phyloP scores from a whole-genome alignment of 2,329 filamentous ascomycete genomes.

The Penicillium nordicum region DNA sequence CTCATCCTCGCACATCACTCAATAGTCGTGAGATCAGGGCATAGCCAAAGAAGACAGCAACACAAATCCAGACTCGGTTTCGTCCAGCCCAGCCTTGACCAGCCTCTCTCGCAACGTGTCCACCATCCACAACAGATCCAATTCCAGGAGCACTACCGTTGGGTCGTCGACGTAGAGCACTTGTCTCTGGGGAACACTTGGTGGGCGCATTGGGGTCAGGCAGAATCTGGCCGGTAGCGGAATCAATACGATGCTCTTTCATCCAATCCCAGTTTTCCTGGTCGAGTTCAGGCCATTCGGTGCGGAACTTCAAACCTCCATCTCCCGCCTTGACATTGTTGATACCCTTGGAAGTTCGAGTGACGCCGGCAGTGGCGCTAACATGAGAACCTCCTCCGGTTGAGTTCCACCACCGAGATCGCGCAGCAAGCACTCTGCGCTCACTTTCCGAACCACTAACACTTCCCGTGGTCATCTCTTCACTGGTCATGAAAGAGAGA shows the following conservation, averaged over 20 bases:
- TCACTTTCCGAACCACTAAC: constrained; percentile 74
- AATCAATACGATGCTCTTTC: constrained; percentile 74
- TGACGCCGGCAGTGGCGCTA: constrained; percentile 48
- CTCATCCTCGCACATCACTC: constrained; percentile 47
- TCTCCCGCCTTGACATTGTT: constrained; percentile 82
- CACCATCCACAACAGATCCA: constrained; percentile 70
- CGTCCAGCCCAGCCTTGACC: constrained; percentile 77
- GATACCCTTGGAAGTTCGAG: constrained; percentile 64
- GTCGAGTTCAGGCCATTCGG: constrained; percentile 87
- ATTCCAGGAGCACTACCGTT: constrained; percentile 53
- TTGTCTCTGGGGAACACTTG: constrained; percentile 60
- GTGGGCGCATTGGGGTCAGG: constrained; percentile 52
- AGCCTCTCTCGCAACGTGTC: constrained; percentile 70
- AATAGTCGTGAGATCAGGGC: constrained; percentile 76
- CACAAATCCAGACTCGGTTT: constrained; percentile 72
- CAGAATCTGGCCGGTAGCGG: constrained; percentile 66
- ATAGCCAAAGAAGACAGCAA: constrained; percentile 72
- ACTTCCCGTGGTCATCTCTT: constrained; percentile 96
- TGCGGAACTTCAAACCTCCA: constrained; percentile 82
- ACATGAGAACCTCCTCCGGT: constrained; percentile 77
- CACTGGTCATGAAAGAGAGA: constrained; percentile 95
- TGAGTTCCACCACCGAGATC: constrained; percentile 93
- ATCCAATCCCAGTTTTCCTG: constrained; percentile 91
- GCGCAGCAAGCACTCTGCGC: constrained; percentile 70
- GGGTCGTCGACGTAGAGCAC: constrained; percentile 62